These are phyloP conservation scores for Cucurbita ficifolia DNA, from an alignment of 306 rosid genomes.

Conservation along the genomic window DNA sequence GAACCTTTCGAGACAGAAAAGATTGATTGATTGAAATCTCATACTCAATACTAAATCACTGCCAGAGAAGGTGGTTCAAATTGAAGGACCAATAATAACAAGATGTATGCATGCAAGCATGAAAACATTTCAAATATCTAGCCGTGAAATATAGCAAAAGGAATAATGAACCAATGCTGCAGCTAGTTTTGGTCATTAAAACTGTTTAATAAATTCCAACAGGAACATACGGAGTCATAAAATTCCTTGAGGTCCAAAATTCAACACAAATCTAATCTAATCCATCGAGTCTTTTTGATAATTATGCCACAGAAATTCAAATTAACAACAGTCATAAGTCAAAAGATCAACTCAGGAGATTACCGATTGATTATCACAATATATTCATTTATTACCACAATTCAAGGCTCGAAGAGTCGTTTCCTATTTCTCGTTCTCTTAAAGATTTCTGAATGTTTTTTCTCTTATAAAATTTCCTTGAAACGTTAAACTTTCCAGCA, in stretches of 20 bases:
- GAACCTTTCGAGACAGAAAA: neutral
- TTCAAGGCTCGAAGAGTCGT: neutral
- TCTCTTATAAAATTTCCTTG: neutral
- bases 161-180: neutral
- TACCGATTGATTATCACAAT: neutral
- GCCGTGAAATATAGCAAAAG: neutral
- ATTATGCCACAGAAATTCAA: neutral
- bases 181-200: neutral
- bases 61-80: neutral
- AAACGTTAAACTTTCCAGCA: neutral
- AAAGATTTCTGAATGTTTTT: neutral
- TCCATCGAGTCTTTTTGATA: neutral
- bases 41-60: neutral
- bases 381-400: neutral
- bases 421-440: neutral
- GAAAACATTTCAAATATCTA: neutral
- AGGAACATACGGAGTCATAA: neutral
- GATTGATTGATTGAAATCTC: neutral
- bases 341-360: neutral
- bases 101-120: neutral
- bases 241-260: neutral
- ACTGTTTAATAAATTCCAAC: neutral
- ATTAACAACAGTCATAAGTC: neutral
- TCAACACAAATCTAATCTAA: neutral
- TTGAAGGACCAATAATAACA: neutral